These are phyloP conservation scores for Moniliophthora roreri DNA, from an alignment of 1,284 basidiomycete species.

Conservation along the genomic window DNA sequence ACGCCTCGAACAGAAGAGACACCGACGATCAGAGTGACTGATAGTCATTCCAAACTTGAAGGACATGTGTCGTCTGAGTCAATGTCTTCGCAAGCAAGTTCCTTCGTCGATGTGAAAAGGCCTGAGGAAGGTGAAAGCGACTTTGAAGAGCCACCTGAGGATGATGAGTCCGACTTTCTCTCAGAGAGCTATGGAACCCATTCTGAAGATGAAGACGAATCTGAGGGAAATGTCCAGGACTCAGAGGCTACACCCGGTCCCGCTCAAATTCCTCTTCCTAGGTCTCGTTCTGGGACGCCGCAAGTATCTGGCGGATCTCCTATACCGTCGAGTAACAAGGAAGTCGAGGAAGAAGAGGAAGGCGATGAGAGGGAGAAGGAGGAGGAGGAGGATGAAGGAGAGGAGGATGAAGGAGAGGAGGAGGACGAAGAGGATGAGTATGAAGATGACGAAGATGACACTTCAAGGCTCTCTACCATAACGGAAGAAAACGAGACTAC, in stretches of 20 bases:
- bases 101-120: conserved; percentile 20
- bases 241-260: conserved; percentile 16
- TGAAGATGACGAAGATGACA: conserved; percentile 18
- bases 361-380: conserved; percentile 22
- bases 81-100: conserved; percentile 20
- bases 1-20: neutral
- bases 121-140: conserved; percentile 17
- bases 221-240: conserved; percentile 23
- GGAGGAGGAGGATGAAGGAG: conserved; percentile 19
- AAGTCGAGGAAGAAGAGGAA: conserved; percentile 25
- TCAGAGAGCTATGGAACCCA: conserved; percentile 21
- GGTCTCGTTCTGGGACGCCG: conserved; percentile 2
- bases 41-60: neutral
- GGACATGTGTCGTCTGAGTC: conserved; percentile 15
- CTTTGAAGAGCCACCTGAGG: conserved; percentile 1
- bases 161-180: conserved; percentile 8
- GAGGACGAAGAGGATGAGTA: conserved; percentile 27
- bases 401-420: conserved; percentile 32
- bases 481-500: conserved; percentile 35
- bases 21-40: conserved; percentile 4
- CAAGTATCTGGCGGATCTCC: neutral
- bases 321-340: neutral
- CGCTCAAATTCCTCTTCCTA: conserved; percentile 9
- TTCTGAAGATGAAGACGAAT: conserved; percentile 15
- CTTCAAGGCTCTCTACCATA: conserved; percentile 22